Evolutionary conservation across 805 yeast genomes (phyloP).

Genomic region (Saccharomyces kudriavzevii): DNA sequence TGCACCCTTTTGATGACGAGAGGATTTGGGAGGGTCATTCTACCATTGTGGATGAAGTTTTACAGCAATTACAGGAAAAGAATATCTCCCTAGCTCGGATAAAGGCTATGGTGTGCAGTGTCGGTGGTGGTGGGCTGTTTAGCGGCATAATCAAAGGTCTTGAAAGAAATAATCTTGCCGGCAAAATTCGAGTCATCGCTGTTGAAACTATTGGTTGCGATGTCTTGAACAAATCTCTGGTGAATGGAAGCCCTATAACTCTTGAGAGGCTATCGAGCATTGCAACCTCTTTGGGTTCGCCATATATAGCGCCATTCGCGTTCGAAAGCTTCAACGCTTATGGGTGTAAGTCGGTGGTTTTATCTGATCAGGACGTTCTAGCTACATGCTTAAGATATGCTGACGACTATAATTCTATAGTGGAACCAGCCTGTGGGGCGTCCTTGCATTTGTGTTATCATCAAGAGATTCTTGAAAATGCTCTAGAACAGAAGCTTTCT

Average conservation of each 20-base stretch:
- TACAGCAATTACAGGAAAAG: slow-evolving; percentile 14
- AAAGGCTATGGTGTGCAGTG: slow-evolving; percentile 44
- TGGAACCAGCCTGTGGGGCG: slow-evolving; percentile 71
- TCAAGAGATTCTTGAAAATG: slow-evolving; percentile 10
- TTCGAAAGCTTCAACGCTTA: slow-evolving; percentile 34
- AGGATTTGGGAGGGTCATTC: slow-evolving; percentile 50
- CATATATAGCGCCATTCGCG: slow-evolving; percentile 43
- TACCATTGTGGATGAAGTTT: slow-evolving; percentile 38
- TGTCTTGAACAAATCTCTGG: slow-evolving; percentile 42
- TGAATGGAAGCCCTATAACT: slow-evolving; percentile 35
- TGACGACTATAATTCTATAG: slow-evolving; percentile 39
- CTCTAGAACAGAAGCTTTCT: slow-evolving; percentile 21
- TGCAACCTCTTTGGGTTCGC: slow-evolving; percentile 56
- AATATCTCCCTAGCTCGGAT: slow-evolving; percentile 17
- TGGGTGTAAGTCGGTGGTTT: slow-evolving; percentile 33
- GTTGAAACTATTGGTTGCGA: slow-evolving; percentile 37
- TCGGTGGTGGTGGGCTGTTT: slow-evolving; percentile 51
- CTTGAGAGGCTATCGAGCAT: slow-evolving; percentile 40
- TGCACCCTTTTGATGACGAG: slow-evolving; percentile 47
- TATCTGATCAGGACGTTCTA: slow-evolving; percentile 48
- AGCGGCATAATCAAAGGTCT: slow-evolving; percentile 43
- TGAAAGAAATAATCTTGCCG: slow-evolving; percentile 26
- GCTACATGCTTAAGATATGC: slow-evolving; percentile 41
- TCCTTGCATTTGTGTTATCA: slow-evolving; percentile 45
- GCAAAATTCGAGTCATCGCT: slow-evolving; percentile 31